Evolutionary conservation across 2,329 filamentous ascomycete genomes (phyloP), one percentile per base, ranked within the genome.

Genomic region (Thielaviopsis populi): DNA sequence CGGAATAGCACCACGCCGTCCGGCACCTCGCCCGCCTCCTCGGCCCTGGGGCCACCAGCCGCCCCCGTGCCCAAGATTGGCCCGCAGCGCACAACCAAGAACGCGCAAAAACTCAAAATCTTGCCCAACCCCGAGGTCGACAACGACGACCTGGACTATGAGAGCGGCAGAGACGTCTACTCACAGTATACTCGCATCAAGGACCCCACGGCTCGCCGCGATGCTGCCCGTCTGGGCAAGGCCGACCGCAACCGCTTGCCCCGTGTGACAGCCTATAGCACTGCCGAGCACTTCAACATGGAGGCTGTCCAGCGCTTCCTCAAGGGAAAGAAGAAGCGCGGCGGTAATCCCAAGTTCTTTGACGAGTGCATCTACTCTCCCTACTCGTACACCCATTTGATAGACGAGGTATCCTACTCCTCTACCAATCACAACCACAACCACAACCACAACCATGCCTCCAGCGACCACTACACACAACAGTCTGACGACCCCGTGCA

Each of bases 311-410:
- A 95, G 83, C 86, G 87, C 54, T 99, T 92, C 71, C 76, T 99
- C 67, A 99, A 99, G 73, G 89, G 90, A 37, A 82, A 89, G 66
- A 82, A 83, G 56, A 89, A 88, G 73, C 83, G 89, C 69, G 89
- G 89, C 19, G 84, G 91, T 17, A 88, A 85, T 66, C 92, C 94
- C 1, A 97, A 96, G 74, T 77, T 94, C 65, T 96, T 96, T 69
- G 94, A 99, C 73, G 94, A 99, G 74, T 99, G 94, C 74, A 90
- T 99, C 69, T 99, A 99, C 75, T 90, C 92, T 11, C 90, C 92
- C 0, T 99, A 95, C 74, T 86, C 84, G 70, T 96, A 96, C 73
- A 79, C 79, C 50, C 80, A 83, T 63, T 69, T 70, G 69, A 74
- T 75, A 33, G 78, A 80, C 59, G 86, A 89, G 70, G 79, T 89